Evolutionary conservation across 176 grass and related monocot species (phyloP).

Genomic region (Elaeis guineensis): DNA sequence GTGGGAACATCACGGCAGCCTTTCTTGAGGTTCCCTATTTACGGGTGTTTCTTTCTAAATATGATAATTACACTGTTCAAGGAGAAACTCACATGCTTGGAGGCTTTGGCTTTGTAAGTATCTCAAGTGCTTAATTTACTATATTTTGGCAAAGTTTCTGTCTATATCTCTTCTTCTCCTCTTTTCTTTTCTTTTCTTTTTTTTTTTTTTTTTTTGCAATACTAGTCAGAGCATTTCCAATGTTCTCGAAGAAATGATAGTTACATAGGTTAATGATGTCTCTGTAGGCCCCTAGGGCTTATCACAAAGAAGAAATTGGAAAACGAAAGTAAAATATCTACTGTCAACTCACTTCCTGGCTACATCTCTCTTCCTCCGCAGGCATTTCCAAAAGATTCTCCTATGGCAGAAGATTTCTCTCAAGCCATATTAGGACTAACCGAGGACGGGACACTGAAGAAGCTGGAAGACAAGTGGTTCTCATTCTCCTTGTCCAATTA

Average conservation of each 20-base stretch:
- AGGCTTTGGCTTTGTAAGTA: slow-evolving; percentile 36
- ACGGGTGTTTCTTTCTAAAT: slow-evolving; percentile 21
- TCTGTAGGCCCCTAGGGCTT: no score
- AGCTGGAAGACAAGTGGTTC: neutral
- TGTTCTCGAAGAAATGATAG: no score
- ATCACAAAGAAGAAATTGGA: no score
- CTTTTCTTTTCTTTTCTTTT: no score
- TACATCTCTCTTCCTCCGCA: neutral
- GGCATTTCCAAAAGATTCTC: slow-evolving; percentile 13
- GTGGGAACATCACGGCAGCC: slow-evolving; percentile 16
- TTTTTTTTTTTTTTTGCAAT: no score
- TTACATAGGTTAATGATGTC: no score
- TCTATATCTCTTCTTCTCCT: no score
- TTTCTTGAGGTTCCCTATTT: slow-evolving; percentile 26
- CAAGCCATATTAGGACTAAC: neutral
- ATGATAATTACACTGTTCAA: slow-evolving; percentile 10
- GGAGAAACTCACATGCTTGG: slow-evolving; percentile 18
- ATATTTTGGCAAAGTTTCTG: no score
- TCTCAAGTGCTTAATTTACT: no score
- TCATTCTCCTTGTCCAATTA: neutral
- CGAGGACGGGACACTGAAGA: slow-evolving; percentile 2
- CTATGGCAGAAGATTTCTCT: slow-evolving; percentile 7
- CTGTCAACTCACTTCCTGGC: no score
- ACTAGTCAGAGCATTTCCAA: no score
- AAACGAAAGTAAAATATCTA: no score